Evolutionary conservation across 1,284 basidiomycete species (phyloP), one percentile per base, ranked within the genome.

Genomic region (Wolfiporia cocos): DNA sequence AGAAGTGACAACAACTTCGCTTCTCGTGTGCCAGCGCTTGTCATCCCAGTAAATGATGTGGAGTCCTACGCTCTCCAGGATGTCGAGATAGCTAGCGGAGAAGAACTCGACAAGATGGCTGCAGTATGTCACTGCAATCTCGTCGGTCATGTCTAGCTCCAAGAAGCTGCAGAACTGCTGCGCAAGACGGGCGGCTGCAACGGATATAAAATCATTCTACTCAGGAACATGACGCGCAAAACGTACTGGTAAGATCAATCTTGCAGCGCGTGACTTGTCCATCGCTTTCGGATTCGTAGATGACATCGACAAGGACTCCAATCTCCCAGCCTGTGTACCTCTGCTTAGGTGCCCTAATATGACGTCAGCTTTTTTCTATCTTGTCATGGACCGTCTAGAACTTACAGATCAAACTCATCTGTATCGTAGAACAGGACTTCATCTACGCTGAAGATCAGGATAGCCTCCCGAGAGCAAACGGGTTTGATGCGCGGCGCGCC

Each of bases 391-490:
- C 1, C 29, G 31, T 17, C 14, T 11, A 34, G 35, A 11, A 47
- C 55, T 18, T 42, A 61, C 58, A 12, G 28, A 6, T 42, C 34
- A 39, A 60, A 58, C 20, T 56, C 54, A 3, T 41, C 46, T 17
- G 31, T 34, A 1, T 49, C 42, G 42, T 54, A 58, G 44, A 62
- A 59, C 12, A 46, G 35, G 14, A 60, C 42, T 20, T 60, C 57
- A 21, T 59, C 52, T 20, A 64, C 41, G 30, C 50, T 48, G 49
- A 63, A 58, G 41, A 50, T 51, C 3, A 63, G 18, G 21, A 64
- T 45, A 17, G 58, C 56, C 48, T 65, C 63, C 12, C 44, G 44
- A 17, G 54, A 43, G 46, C 63, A 65, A 7, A 64, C 41, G 3
- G 59, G 51, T 14, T 47, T 49, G 40, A 65, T 49, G 17, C 47